These are phyloP conservation scores for Aspergillus biplanus DNA, from an alignment of 495 filamentous ascomycete genomes.

Conservation along the genomic window DNA sequence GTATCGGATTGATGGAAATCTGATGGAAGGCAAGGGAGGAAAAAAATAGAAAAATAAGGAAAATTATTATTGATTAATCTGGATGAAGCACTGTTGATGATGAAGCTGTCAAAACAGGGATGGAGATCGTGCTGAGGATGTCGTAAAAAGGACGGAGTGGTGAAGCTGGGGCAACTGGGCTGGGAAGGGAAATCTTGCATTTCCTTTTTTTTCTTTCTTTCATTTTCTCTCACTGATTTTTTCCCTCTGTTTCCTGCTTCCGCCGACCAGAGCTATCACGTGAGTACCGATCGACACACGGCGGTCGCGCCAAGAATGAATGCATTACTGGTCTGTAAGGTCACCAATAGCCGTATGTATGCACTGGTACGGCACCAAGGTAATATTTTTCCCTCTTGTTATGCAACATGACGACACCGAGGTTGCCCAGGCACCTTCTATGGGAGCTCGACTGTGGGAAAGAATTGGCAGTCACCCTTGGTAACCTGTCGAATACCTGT, in stretches of 20 bases:
- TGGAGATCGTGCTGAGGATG: slow-evolving; percentile 9
- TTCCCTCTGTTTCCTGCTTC: slow-evolving; percentile 7
- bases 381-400: slow-evolving; percentile 2
- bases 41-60: slow-evolving; percentile 3
- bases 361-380: too few species aligned
- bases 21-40: not conserved
- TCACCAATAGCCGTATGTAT: slow-evolving; percentile 19
- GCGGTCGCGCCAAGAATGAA: slow-evolving; percentile 9
- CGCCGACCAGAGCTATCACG: slow-evolving; percentile 5
- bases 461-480: not conserved
- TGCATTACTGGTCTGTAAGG: slow-evolving; percentile 6
- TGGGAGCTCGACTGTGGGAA: not conserved
- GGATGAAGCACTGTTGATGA: not conserved
- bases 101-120: slow-evolving; percentile 3
- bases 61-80: slow-evolving; percentile 14
- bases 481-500: not conserved
- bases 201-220: slow-evolving; percentile 7
- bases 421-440: slow-evolving; percentile 14
- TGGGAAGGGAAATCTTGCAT: slow-evolving; percentile 19
- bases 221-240: not conserved
- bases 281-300: slow-evolving; percentile 17
- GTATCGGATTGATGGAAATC: not conserved
- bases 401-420: slow-evolving; percentile 24
- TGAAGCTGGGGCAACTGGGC: slow-evolving; percentile 13
- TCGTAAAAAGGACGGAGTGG: slow-evolving; percentile 15